Evolutionary conservation across 129 eudicot species (phyloP).

Genomic region (Flaveria trinervia): DNA sequence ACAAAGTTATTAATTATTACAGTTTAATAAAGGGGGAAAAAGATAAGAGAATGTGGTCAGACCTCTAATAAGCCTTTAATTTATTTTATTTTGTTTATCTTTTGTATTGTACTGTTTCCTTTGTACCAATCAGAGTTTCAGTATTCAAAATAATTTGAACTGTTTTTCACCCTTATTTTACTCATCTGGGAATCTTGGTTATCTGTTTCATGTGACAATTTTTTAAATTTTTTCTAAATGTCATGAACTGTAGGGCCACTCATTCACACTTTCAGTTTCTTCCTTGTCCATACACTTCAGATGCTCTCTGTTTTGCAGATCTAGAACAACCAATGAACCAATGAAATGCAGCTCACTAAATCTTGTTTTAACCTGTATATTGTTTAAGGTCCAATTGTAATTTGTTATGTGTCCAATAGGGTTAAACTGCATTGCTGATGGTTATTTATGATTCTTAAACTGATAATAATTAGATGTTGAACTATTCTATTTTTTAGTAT

Average conservation of each 20-base stretch:
- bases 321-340: slow-evolving; percentile 38
- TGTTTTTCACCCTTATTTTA: slow-evolving; percentile 20
- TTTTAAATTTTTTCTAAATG: neutral
- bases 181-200: slow-evolving; percentile 34
- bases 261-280: slow-evolving; percentile 21
- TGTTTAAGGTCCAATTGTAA: slow-evolving; percentile 20
- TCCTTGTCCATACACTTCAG: slow-evolving; percentile 29
- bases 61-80: slow-evolving; percentile 2
- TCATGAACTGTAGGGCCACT: slow-evolving; percentile 37
- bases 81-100: neutral
- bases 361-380: slow-evolving; percentile 9
- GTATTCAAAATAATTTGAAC: slow-evolving; percentile 31
- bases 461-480: slow-evolving; percentile 1
- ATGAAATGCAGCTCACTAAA: slow-evolving; percentile 9
- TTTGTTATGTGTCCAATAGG: slow-evolving; percentile 14
- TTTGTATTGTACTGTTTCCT: slow-evolving; percentile 25
- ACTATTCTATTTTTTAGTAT: neutral
- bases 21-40: slow-evolving; percentile 15
- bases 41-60: slow-evolving; percentile 25
- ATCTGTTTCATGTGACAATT: slow-evolving; percentile 38
- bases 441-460: neutral
- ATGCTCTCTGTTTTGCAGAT: slow-evolving; percentile 25
- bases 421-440: neutral
- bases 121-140: slow-evolving; percentile 27
- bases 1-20: slow-evolving; percentile 1